Evolutionary conservation across 1,284 basidiomycete species (phyloP).

Genomic region (Tylopilus microsporus): DNA sequence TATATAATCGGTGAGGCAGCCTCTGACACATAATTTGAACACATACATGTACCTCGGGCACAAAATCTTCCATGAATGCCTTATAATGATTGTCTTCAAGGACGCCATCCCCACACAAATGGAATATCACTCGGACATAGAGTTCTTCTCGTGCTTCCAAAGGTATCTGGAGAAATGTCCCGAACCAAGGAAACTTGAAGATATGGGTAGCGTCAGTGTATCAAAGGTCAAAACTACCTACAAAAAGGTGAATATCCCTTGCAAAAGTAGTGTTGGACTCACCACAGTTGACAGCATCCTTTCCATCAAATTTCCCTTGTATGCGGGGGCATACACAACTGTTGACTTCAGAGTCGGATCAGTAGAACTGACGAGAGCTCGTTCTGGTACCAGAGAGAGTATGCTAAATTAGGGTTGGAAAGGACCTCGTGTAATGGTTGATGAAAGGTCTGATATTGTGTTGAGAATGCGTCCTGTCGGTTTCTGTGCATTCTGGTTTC

Average conservation of each 20-base stretch:
- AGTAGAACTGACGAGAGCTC: slow-evolving; percentile 17
- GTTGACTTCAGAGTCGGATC: slow-evolving; percentile 35
- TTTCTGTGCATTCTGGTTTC: slow-evolving; percentile 10
- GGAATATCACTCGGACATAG: slow-evolving; percentile 58
- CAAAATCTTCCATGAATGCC: slow-evolving; percentile 67
- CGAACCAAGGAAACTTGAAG: slow-evolving; percentile 46
- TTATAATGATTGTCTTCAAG: slow-evolving; percentile 67
- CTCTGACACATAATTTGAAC: background rate
- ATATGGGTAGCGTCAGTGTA: slow-evolving; percentile 61
- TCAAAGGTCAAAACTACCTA: slow-evolving; percentile 61
- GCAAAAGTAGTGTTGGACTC: slow-evolving; percentile 14
- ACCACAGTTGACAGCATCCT: slow-evolving; percentile 58
- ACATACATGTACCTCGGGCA: slow-evolving; percentile 54
- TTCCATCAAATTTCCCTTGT: slow-evolving; percentile 82
- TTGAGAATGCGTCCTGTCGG: background rate
- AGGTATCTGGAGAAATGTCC: slow-evolving; percentile 49
- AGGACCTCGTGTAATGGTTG: slow-evolving; percentile 10
- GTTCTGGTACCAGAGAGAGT: slow-evolving; percentile 23
- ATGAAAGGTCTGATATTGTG: background rate
- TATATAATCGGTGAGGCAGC: slow-evolving; percentile 1
- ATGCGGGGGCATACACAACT: slow-evolving; percentile 66
- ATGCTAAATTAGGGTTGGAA: slow-evolving; percentile 17
- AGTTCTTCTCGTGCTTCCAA: slow-evolving; percentile 39
- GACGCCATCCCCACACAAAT: slow-evolving; percentile 62
- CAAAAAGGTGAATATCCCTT: background rate